Conservation (phyloP, 345 rosid species). For the Lumnitzera littorea region DNA sequence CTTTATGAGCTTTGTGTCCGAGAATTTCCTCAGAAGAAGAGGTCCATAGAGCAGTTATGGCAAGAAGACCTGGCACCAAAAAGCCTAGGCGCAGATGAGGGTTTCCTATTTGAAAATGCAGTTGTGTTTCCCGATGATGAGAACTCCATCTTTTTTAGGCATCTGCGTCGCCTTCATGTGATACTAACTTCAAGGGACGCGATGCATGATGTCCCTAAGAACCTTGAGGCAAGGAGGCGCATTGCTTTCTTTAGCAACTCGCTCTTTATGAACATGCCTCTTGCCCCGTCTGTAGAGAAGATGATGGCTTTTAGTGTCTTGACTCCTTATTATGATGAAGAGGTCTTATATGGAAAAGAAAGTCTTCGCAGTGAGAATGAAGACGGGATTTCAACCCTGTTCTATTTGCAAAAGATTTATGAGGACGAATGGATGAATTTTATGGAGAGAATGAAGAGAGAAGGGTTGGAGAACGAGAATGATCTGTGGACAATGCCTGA, state of each 20-base stretch:
- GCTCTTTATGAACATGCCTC: slow-evolving; percentile 93
- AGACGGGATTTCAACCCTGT: slow-evolving; percentile 80
- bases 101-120: slow-evolving; percentile 71
- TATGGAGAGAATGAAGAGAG: slow-evolving; percentile 74
- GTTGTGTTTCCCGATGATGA: slow-evolving; percentile 49
- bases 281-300: slow-evolving; percentile 75
- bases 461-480: slow-evolving; percentile 59
- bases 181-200: slow-evolving; percentile 80
- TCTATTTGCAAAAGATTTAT: slow-evolving; percentile 79
- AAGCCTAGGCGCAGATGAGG: slow-evolving; percentile 31
- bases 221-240: slow-evolving; percentile 80
- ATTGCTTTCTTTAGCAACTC: slow-evolving; percentile 91
- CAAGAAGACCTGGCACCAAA: slow-evolving; percentile 59
- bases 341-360: slow-evolving; percentile 62
- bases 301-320: slow-evolving; percentile 94
- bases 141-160: slow-evolving; percentile 56
- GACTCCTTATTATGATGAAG: slow-evolving; percentile 90
- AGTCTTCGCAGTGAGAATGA: slow-evolving; percentile 66
- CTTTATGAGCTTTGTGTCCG: slow-evolving; percentile 62
- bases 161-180: slow-evolving; percentile 62
- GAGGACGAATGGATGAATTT: slow-evolving; percentile 90
- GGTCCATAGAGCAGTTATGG: slow-evolving; percentile 22
- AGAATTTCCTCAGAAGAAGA: slow-evolving; percentile 47
- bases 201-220: slow-evolving; percentile 71
- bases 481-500: slow-evolving; percentile 48